A percentile compares a stretch with the other conserved stretches of the same genome.
These are phyloP conservation scores for Yamadazyma sp. DNA, from an alignment of 805 yeast genomes.

Conservation along the genomic window DNA sequence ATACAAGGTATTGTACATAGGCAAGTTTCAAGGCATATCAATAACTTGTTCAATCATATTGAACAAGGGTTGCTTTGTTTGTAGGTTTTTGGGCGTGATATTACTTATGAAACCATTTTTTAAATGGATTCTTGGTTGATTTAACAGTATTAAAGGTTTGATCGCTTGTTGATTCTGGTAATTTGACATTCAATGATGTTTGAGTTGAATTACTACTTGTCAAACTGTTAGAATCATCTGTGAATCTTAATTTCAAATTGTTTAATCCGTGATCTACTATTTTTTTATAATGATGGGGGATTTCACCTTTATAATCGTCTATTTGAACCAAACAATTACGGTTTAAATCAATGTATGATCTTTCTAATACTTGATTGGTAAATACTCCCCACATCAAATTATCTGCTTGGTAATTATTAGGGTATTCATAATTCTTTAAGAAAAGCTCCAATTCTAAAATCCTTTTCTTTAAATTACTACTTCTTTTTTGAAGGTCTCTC, in stretches of 20 bases:
- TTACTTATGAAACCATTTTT: conserved; percentile 30
- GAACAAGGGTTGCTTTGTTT: no score
- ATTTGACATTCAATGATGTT: background rate
- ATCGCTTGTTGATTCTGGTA: conserved; percentile 1
- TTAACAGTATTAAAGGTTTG: conserved; percentile 9
- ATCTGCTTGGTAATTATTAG: conserved; percentile 22
- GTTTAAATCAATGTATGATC: conserved; percentile 26
- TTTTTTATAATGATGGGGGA: conserved; percentile 24
- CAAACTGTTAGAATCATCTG: conserved; percentile 11
- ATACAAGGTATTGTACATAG: no score
- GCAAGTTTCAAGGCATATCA: no score
- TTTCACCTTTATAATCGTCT: conserved; percentile 22
- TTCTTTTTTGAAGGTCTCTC: conserved; percentile 40
- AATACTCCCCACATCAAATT: conserved; percentile 35
- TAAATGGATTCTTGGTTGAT: conserved; percentile 34
- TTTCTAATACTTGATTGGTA: conserved; percentile 27
- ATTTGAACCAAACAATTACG: conserved; percentile 29
- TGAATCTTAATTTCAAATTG: conserved; percentile 30
- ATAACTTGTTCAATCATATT: no score
- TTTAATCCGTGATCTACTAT: conserved; percentile 32
- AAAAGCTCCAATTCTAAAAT: conserved; percentile 27
- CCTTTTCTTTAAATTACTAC: conserved; percentile 29
- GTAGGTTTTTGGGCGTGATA: no score
- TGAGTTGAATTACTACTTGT: conserved; percentile 1
- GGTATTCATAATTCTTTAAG: conserved; percentile 32